Percentiles rank a stretch among this genome's conserved stretches.
These are phyloP conservation scores for Leccinum variabile DNA, from an alignment of 1,284 basidiomycete species.

Conservation along the genomic window DNA sequence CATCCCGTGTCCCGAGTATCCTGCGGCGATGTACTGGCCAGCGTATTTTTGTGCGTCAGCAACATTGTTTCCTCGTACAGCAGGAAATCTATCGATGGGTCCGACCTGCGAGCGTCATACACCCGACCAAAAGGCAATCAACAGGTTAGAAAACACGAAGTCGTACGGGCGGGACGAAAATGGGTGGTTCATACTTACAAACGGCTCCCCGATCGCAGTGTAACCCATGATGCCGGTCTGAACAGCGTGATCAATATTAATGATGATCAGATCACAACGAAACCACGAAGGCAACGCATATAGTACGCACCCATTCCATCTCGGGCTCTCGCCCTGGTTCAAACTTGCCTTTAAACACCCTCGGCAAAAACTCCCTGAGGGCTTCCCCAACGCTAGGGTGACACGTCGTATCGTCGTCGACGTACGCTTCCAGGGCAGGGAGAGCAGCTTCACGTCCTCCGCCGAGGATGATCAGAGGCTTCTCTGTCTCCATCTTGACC, in stretches of 20 bases:
- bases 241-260: neutral
- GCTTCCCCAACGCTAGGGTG: slow-evolving; percentile 48
- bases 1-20: slow-evolving; percentile 82
- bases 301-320: slow-evolving; percentile 69
- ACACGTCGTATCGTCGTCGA: slow-evolving; percentile 61
- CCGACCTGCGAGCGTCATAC: slow-evolving; percentile 65
- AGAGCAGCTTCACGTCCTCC: slow-evolving; percentile 56
- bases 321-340: slow-evolving; percentile 50
- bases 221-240: slow-evolving; percentile 85
- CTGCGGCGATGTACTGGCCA: slow-evolving; percentile 75
- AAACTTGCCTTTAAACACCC: slow-evolving; percentile 56
- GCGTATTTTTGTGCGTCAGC: slow-evolving; percentile 27
- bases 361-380: slow-evolving; percentile 59
- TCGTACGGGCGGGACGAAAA: neutral
- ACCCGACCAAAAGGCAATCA: neutral
- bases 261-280: neutral
- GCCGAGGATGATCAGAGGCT: slow-evolving; percentile 71
- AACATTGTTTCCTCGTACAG: slow-evolving; percentile 15
- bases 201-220: slow-evolving; percentile 63
- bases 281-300: neutral
- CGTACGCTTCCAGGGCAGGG: slow-evolving; percentile 50
- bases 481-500: slow-evolving; percentile 32
- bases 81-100: slow-evolving; percentile 45
- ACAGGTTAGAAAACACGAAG: neutral
- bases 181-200: slow-evolving; percentile 49